Conservation (phyloP, 768 basidiomycete species). For the Tulasnella sp. region DNA sequence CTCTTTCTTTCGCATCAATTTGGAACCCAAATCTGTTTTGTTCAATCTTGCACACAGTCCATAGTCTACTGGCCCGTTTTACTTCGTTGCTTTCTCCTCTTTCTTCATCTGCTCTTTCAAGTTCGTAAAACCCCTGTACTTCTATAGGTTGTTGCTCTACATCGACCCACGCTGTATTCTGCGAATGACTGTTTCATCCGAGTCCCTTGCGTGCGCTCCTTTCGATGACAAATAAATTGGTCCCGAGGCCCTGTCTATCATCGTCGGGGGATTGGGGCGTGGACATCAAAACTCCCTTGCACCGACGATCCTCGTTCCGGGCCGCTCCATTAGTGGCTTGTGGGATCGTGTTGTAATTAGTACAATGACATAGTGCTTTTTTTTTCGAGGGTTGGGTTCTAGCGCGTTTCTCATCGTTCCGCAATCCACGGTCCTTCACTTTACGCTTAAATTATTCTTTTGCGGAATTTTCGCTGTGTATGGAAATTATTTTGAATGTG, state of each 20-base stretch:
- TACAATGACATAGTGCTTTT: no score
- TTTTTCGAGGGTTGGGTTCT: neutral
- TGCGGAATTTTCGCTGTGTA: neutral
- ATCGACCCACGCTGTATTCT: neutral
- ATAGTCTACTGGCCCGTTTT: neutral
- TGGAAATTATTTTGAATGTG: neutral
- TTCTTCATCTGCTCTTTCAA: neutral
- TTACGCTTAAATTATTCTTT: neutral
- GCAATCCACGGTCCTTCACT: neutral
- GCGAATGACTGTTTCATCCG: conserved; percentile 2
- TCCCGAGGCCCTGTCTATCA: neutral
- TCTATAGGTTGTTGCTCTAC: neutral
- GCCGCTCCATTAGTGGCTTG: neutral
- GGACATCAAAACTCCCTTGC: neutral
- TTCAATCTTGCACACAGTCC: neutral
- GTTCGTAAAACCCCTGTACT: neutral
- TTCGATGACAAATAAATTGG: neutral
- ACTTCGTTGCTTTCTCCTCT: neutral
- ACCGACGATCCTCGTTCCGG: neutral
- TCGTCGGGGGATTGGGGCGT: neutral
- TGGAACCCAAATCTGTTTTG: neutral
- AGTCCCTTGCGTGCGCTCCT: neutral
- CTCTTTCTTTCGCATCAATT: neutral
- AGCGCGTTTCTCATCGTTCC: neutral
- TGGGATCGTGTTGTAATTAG: no score